Base-by-base conservation (phyloP, 2,329 filamentous ascomycete species). In the Achaetomium macrosporum region DNA sequence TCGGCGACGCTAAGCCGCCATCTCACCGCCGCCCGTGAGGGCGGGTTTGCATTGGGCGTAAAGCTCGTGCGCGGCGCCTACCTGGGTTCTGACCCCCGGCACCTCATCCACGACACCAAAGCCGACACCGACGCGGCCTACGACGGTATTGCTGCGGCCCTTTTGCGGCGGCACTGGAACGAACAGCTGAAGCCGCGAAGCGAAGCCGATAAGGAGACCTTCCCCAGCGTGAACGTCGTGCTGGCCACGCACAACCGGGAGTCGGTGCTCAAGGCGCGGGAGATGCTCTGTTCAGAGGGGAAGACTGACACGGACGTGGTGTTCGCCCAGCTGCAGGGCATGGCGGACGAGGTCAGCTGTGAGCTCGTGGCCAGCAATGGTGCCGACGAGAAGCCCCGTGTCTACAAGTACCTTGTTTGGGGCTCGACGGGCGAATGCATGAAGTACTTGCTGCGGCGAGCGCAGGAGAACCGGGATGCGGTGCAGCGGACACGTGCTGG, bases 341-440 rank as follows among this genome's bases (percentile, higher is more conserved):
- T 97, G 92, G 92, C 92, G 1, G 92, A 97, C 62, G 91, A 96
- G 66, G 83, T 97, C 48, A 90, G 85, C 66, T 84, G 81, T 65
- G 80, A 83, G 65, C 70, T 85, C 13, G 65, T 78, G 16, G 59
- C 61, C 9, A 50, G 42, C n/a, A 43, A 43, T n/a, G 37, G 41
- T 9, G 41, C 40, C 3, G 39, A n/a, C 10, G 54, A 46, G 42
- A 56, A 57, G 31, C 51, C 57, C 2, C 66, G 71, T 49, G 75
- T 75, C 2, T 85, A 82, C 70, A 87, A 87, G 71, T 87, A 87
- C 63, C 71, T 86, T 13, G 82, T 84, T 29, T 87, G 83, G 84
- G 84, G 84, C 9, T 80, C 81, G 12, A 85, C 82, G 1, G 80
- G 81, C 53, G 88, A 96, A 73, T 96, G 91, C 69, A 82, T 95